These are phyloP conservation scores for Chaetomiaceae sp. DNA, from an alignment of 2,329 filamentous ascomycete species.

Conservation along the genomic window DNA sequence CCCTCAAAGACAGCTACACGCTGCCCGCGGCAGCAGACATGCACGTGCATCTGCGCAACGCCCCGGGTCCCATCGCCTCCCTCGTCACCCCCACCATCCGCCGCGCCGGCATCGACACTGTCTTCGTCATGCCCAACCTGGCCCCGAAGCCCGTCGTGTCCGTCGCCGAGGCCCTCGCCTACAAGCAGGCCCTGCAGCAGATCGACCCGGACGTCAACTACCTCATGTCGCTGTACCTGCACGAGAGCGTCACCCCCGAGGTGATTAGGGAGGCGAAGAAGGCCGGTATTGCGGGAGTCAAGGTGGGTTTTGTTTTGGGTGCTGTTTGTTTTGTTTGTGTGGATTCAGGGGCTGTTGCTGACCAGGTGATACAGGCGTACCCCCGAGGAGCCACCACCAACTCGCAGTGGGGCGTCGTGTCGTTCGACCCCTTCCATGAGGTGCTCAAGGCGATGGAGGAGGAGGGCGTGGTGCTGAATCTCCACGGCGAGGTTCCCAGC, in stretches of 20 bases:
- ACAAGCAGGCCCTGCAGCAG: conserved; percentile 55
- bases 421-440: conserved; percentile 65
- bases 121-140: conserved; percentile 59
- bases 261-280: conserved; percentile 65
- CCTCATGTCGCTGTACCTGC: conserved; percentile 64
- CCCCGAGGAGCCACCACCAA: conserved; percentile 57
- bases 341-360: no score
- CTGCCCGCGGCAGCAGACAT: conserved; percentile 63
- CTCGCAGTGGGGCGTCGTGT: conserved; percentile 63
- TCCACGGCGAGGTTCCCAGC: conserved; percentile 79
- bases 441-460: conserved; percentile 89
- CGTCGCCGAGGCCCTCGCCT: conserved; percentile 59
- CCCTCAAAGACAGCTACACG: conserved; percentile 37
- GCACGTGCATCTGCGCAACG: conserved; percentile 68
- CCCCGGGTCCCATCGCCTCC: conserved; percentile 53
- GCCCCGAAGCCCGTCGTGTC: conserved; percentile 56
- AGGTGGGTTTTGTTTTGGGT: conserved; percentile 34
- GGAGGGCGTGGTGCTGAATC: conserved; percentile 64
- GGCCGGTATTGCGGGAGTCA: conserved; percentile 67
- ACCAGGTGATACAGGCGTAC: conserved; percentile 11
- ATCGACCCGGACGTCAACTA: conserved; percentile 60
- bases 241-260: conserved; percentile 23
- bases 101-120: conserved; percentile 61
- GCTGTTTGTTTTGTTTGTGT: no score
- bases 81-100: conserved; percentile 47